Percentiles rank a stretch among this genome's conserved stretches.
Conservation (phyloP, 2,329 filamentous ascomycete genomes). For the Alternaria sp. region DNA sequence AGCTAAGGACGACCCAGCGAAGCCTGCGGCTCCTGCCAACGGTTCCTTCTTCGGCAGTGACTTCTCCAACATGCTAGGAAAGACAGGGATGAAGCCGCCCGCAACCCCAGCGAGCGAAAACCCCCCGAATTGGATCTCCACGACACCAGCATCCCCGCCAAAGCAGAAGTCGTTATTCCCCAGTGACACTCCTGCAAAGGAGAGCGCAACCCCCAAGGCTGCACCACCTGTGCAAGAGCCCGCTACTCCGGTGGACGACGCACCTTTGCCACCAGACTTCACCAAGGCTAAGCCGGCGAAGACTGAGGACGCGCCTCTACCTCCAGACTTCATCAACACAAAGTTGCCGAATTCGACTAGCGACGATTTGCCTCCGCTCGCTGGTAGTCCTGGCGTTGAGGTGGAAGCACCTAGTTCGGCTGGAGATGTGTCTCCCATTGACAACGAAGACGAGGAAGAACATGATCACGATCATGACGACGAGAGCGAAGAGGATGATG, state of each 20-base stretch:
- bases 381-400: constrained; percentile 57
- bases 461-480: constrained; percentile 43
- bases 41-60: constrained; percentile 66
- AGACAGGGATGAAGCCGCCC: constrained; percentile 39
- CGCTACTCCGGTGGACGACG: constrained; percentile 38
- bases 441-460: constrained; percentile 34
- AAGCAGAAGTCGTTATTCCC: constrained; percentile 29
- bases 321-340: constrained; percentile 42
- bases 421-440: constrained; percentile 39
- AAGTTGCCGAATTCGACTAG: constrained; percentile 38
- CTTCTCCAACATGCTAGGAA: constrained; percentile 66
- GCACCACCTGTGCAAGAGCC: constrained; percentile 41
- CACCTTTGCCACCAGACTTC: constrained; percentile 49
- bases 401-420: constrained; percentile 47
- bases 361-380: constrained; percentile 54
- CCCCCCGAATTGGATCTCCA: constrained; percentile 45
- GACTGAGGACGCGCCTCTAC: constrained; percentile 44
- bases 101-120: constrained; percentile 50
- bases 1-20: constrained; percentile 65
- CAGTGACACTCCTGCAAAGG: constrained; percentile 23
- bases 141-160: constrained; percentile 45
- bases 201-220: constrained; percentile 37
- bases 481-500: constrained; percentile 50
- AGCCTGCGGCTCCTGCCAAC: constrained; percentile 52
- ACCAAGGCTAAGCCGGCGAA: constrained; percentile 34